A percentile compares a stretch with the other conserved stretches of the same genome.
Evolutionary conservation across 805 yeast species (phyloP).

Genomic region (Deakozyma indianensis): DNA sequence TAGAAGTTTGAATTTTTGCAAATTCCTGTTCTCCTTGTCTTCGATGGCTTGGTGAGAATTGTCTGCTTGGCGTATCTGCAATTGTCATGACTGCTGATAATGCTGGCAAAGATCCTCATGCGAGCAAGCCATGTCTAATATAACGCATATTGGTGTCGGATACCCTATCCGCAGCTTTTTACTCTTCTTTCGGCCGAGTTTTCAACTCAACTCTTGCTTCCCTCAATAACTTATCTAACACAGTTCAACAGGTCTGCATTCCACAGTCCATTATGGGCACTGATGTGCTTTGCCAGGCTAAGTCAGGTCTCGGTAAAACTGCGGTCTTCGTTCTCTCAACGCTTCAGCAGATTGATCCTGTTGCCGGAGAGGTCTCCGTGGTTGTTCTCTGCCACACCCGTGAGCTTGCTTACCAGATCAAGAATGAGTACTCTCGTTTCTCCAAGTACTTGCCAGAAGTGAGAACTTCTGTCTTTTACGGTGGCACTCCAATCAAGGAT

Average conservation of each 20-base stretch:
- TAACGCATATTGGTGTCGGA: too few species aligned
- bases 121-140: too few species aligned
- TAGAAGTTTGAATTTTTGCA: too few species aligned
- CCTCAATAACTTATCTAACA: too few species aligned
- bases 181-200: too few species aligned
- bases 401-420: conserved; percentile 96
- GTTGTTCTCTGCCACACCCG: conserved; percentile 96
- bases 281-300: conserved; percentile 96
- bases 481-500: conserved; percentile 78
- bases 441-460: conserved; percentile 98
- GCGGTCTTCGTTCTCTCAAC: conserved; percentile 95
- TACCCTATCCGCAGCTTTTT: too few species aligned
- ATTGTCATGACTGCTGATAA: too few species aligned
- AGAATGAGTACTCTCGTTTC: conserved; percentile 93
- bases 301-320: conserved; percentile 98
- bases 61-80: too few species aligned
- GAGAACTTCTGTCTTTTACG: conserved; percentile 90
- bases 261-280: conserved; percentile 97
- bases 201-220: too few species aligned
- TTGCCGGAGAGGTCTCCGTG: conserved; percentile 91
- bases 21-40: too few species aligned
- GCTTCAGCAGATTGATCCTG: conserved; percentile 92
- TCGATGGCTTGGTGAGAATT: too few species aligned
- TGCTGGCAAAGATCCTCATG: too few species aligned
- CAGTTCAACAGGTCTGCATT: conserved; percentile 94